These are phyloP conservation scores for Detonula confervacea DNA, from an alignment of 352 stramenopile genomes.

Conservation along the genomic window DNA sequence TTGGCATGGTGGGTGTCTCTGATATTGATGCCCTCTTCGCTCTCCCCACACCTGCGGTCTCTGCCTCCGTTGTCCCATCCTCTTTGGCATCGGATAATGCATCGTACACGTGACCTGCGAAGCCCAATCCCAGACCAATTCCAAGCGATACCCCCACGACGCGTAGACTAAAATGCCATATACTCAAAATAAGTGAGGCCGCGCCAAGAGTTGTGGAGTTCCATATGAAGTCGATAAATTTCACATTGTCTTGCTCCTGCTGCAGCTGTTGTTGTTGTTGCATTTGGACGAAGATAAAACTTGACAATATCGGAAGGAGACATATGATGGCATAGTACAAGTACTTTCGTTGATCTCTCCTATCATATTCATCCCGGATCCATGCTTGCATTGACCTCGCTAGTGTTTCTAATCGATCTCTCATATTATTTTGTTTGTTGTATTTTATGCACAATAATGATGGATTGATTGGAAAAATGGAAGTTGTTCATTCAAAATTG, in stretches of 20 bases:
- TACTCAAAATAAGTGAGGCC: constrained; percentile 18
- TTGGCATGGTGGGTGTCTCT: constrained; percentile 1
- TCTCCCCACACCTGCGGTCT: neutral
- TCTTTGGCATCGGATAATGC: constrained; percentile 53
- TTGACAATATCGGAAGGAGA: constrained; percentile 23
- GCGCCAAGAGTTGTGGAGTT: constrained; percentile 12
- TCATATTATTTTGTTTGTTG: too few relatives aligned
- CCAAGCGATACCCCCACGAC: constrained; percentile 61
- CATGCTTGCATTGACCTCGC: constrained; percentile 1
- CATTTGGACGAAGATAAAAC: constrained; percentile 25
- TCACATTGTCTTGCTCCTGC: neutral
- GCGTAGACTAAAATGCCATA: constrained; percentile 51
- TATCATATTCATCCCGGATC: constrained; percentile 15
- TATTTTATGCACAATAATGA: too few relatives aligned
- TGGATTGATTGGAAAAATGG: too few relatives aligned
- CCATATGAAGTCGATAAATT: constrained; percentile 23
- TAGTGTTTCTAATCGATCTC: constrained; percentile 22
- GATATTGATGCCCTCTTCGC: neutral
- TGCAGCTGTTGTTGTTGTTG: constrained; percentile 16
- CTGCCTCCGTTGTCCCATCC: neutral
- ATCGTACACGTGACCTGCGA: constrained; percentile 79
- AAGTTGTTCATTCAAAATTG: too few relatives aligned
- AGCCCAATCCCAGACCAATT: constrained; percentile 74
- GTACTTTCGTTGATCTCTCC: neutral
- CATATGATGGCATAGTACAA: constrained; percentile 1